Evolutionary conservation across 164 flowering plant genomes (phyloP).

Genomic region (Protea cynaroides): DNA sequence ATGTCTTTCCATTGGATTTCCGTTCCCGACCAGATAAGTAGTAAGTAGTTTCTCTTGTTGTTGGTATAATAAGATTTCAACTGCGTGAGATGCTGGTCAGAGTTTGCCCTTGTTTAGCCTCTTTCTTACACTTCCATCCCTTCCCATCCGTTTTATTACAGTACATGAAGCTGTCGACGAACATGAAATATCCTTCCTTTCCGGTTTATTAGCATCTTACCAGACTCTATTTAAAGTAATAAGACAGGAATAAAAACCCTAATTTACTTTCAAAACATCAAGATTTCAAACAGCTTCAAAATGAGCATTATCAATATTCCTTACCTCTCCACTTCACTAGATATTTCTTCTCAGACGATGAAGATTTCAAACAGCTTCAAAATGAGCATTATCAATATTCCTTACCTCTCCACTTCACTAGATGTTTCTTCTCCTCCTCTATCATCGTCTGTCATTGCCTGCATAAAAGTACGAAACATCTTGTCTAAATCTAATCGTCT

Average conservation of each 20-base stretch:
- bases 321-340: not conserved
- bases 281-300: not conserved
- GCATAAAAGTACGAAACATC: not conserved
- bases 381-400: no score
- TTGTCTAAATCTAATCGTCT: not conserved
- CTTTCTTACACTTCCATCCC: not conserved
- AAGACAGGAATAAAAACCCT: not conserved
- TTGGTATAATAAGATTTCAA: slow-evolving; percentile 17
- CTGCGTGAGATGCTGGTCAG: not conserved
- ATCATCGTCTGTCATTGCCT: not conserved
- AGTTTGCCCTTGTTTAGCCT: not conserved
- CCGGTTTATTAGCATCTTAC: no score
- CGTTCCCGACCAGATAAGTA: no score
- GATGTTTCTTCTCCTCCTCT: not conserved
- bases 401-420: not conserved
- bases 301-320: not conserved
- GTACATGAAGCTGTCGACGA: not conserved
- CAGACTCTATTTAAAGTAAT: no score
- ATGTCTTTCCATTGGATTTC: slow-evolving; percentile 5
- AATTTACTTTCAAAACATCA: not conserved
- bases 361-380: no score
- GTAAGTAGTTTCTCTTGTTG: not conserved
- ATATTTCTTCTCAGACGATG: not conserved
- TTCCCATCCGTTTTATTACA: slow-evolving; percentile 1
- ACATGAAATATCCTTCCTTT: not conserved